Conservation (phyloP, 306 rosid species). For the Ziziphus jujuba region DNA sequence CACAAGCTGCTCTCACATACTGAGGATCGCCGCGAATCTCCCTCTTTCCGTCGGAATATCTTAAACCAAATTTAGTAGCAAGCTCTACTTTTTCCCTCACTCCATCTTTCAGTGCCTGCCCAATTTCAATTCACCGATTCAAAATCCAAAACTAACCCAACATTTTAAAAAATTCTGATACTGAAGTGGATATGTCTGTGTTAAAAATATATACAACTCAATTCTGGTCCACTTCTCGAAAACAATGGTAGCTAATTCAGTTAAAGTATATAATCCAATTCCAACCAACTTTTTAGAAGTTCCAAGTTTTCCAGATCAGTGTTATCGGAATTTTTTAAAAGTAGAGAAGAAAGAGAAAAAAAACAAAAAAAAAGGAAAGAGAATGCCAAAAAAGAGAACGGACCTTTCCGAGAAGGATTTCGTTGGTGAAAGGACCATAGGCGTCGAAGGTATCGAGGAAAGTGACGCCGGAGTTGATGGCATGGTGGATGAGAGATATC, state of each 20-base stretch:
- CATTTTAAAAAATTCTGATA: background rate
- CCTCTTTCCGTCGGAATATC: conserved; percentile 23
- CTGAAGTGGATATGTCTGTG: background rate
- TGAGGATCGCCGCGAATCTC: conserved; percentile 57
- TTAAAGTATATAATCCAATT: no score
- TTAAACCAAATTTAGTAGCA: conserved; percentile 76
- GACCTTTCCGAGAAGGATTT: conserved; percentile 57
- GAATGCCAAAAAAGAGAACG: no score
- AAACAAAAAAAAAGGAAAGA: no score
- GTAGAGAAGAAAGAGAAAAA: background rate
- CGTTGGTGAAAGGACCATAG: conserved; percentile 67
- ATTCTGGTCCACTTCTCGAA: no score
- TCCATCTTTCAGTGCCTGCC: conserved; percentile 46
- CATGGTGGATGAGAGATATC: conserved; percentile 64
- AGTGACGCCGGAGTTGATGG: conserved; percentile 54
- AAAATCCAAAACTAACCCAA: no score
- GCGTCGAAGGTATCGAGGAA: conserved; percentile 64
- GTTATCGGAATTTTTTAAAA: no score
- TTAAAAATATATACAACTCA: no score
- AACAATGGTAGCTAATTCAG: no score
- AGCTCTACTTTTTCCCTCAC: conserved; percentile 45
- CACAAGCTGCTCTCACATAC: conserved; percentile 67
- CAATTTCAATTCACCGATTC: no score
- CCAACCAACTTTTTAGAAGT: no score
- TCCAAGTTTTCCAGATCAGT: no score